Base-by-base conservation (phyloP, 2,329 filamentous ascomycete species). In the Calonectria pseudoreteaudii region DNA sequence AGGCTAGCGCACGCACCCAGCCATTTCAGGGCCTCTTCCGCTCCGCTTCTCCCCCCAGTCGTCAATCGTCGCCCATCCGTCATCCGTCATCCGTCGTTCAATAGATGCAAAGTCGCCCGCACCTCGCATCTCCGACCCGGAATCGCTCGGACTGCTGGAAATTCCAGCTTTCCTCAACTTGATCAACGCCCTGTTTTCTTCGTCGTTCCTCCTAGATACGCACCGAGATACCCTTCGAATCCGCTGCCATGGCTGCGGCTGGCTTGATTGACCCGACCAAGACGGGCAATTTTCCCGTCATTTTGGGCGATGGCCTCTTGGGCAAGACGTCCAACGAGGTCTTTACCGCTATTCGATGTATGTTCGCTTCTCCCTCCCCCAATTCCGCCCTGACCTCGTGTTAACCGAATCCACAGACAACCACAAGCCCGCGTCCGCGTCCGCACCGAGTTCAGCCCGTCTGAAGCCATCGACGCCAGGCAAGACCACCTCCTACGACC, bases 271-370 rank as follows among this genome's bases (percentile, higher is more conserved):
- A 93, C 83, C 90, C 91, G 74, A 91, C 91, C 69, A 89, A 90
- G 83, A 85, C 87, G 72, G 90, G 87, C 72, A 90, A 91, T 80
- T 93, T 93, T 80, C 91, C 91, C 65, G 88, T 93, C 70, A 87
- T 93, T 60, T 86, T 93, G 56, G 92, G 91, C 81, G 91, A 93
- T 78, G 89, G 89, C 34, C 84, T 93, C 38, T 84, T 92, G 44
- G 89, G 90, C 52, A 90, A 89, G 75, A 83, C 89, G 1, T 84
- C 89, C 38, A 90, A 90, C 76, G 90, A 92, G 74, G 85, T 90
- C 62, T 92, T 90, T 77, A 93, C 91, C 1, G 89, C 89, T 69
- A 86, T 93, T 64, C 86, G 88, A 84, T 93, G 91, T 92, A 87
- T 74, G 88, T 56, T n/a, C 26, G n/a, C 30, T 18, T 36, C 13